Conservation (phyloP, 306 rosid species). For the Urtica urens region DNA sequence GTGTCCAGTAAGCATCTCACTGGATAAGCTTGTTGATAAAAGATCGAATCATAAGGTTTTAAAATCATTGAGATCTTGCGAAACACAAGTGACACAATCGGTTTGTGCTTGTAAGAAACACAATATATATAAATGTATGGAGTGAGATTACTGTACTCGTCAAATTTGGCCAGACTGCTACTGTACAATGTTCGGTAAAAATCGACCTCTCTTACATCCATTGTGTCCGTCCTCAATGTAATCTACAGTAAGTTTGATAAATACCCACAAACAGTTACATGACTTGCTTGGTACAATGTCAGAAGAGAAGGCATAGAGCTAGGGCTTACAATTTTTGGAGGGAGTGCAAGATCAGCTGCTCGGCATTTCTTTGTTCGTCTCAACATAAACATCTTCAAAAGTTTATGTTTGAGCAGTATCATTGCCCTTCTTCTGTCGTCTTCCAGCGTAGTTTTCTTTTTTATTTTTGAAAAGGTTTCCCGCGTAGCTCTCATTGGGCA, state of each 20-base stretch:
- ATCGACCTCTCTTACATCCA: conserved; percentile 72
- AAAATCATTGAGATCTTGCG: too few species aligned
- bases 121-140: too few species aligned
- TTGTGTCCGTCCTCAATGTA: conserved; percentile 58
- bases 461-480: conserved; percentile 56
- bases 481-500: too few species aligned
- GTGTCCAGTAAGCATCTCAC: too few species aligned
- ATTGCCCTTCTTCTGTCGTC: conserved; percentile 46
- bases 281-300: too few species aligned
- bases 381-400: conserved; percentile 55
- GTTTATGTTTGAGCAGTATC: conserved; percentile 64
- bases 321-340: conserved; percentile 80
- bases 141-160: conserved; percentile 51
- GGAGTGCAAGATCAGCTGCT: conserved; percentile 92
- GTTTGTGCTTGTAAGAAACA: too few species aligned
- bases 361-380: conserved; percentile 87
- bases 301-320: conserved; percentile 7
- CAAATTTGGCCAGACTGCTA: conserved; percentile 73
- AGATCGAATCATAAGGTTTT: too few species aligned
- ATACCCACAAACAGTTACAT: not conserved
- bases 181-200: conserved; percentile 74
- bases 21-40: too few species aligned
- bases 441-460: conserved; percentile 30
- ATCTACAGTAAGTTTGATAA: conserved; percentile 31
- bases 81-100: too few species aligned